Percentiles rank a stretch among this genome's conserved stretches.
phyloP scores from a whole-genome alignment of 2,329 filamentous ascomycete species.

The Pseudocercospora musae region DNA sequence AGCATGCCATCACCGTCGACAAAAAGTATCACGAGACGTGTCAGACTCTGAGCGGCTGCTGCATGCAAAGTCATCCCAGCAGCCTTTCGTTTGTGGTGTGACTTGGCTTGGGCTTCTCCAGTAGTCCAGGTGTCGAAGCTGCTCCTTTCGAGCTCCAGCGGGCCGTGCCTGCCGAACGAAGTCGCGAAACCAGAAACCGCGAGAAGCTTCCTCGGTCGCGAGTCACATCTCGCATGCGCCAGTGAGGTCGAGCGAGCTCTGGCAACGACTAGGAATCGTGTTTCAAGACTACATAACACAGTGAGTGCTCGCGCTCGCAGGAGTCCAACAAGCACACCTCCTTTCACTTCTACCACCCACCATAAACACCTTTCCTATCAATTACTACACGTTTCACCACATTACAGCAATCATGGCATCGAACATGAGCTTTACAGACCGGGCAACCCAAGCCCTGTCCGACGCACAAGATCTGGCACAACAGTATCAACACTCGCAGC shows the following conservation, averaged over 20 bases:
- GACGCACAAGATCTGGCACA: conserved; percentile 85
- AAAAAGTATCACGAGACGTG: background rate
- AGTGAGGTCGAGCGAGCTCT: conserved; percentile 3
- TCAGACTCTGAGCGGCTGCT: background rate
- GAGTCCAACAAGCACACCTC: conserved; percentile 3
- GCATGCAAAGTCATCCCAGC: background rate
- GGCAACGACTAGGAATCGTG: conserved; percentile 3
- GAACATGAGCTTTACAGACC: conserved; percentile 88
- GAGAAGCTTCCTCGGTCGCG: background rate
- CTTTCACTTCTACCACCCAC: conserved; percentile 8
- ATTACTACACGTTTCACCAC: conserved; percentile 1
- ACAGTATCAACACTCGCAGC: conserved; percentile 86
- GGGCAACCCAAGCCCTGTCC: conserved; percentile 82
- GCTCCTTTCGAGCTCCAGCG: background rate
- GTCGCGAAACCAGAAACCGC: background rate
- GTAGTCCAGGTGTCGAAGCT: background rate
- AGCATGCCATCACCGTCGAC: background rate
- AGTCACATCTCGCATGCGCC: conserved; percentile 2
- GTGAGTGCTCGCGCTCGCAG: conserved; percentile 13
- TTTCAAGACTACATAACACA: conserved; percentile 7
- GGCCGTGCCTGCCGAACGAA: background rate
- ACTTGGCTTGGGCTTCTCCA: background rate
- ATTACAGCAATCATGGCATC: conserved; percentile 59
- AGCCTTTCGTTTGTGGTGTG: background rate
- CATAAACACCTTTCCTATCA: background rate